Evolutionary conservation across 1,139 yeast species (phyloP).

Genomic region (Pichia sp.): DNA sequence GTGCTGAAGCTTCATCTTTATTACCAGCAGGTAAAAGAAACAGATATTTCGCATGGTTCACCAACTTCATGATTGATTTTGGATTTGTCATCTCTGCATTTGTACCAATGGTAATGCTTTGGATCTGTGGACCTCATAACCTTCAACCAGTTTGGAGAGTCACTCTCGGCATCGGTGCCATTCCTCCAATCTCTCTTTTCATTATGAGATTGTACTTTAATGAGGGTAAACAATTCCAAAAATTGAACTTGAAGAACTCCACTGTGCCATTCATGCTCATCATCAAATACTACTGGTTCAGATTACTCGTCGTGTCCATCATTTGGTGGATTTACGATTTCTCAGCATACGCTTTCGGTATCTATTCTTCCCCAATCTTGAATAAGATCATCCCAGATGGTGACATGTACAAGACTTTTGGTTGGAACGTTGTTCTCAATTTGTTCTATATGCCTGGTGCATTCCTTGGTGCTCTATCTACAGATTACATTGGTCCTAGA

Average conservation of each 20-base stretch:
- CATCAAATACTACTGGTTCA: slow-evolving; percentile 78
- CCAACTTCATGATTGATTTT: slow-evolving; percentile 78
- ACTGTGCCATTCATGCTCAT: slow-evolving; percentile 62
- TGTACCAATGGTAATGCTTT: slow-evolving; percentile 77
- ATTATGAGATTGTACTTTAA: slow-evolving; percentile 67
- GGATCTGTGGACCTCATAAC: slow-evolving; percentile 71
- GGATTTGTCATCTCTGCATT: slow-evolving; percentile 84
- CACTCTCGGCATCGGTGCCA: slow-evolving; percentile 88
- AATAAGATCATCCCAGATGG: slow-evolving; percentile 51
- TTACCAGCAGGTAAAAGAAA: slow-evolving; percentile 79
- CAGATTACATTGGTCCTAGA: slow-evolving; percentile 91
- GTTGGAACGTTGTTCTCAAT: slow-evolving; percentile 89
- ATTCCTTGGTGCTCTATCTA: slow-evolving; percentile 67
- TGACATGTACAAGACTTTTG: slow-evolving; percentile 68
- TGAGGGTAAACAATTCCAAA: slow-evolving; percentile 65
- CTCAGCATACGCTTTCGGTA: slow-evolving; percentile 79
- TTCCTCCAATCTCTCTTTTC: slow-evolving; percentile 75
- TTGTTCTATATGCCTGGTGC: slow-evolving; percentile 89
- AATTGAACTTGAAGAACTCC: slow-evolving; percentile 60
- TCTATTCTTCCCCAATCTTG: slow-evolving; percentile 67
- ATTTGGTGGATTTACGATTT: slow-evolving; percentile 93
- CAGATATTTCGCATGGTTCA: slow-evolving; percentile 83
- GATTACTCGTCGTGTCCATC: slow-evolving; percentile 60
- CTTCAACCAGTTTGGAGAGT: slow-evolving; percentile 86
- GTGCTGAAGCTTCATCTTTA: slow-evolving; percentile 82